Evolutionary conservation across 306 rosid genomes (phyloP), one percentile per base, ranked within the genome.

Genomic region (Coriaria nepalensis): DNA sequence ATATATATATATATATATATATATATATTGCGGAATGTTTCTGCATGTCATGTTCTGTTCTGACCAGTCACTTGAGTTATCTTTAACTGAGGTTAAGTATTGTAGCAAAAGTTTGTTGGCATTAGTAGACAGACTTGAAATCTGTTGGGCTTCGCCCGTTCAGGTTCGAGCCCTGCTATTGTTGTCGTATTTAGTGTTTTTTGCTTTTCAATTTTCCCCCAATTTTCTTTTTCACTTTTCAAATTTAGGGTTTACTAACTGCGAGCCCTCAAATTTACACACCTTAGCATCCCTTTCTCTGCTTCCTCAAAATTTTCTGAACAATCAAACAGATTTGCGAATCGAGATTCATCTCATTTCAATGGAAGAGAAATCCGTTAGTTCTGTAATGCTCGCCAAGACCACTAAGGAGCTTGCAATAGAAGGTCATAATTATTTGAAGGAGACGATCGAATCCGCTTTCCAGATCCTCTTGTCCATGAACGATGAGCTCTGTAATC

Each of bases 401-500:
- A 71, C 78, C 34, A 79, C 92, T 11, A 93, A 81, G 10, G 93
- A 85, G 62, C 72, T 92, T 4, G 94, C 98, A 6, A 61, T 78
- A 53, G 94, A 92, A 52, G 98, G 96, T 2, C 82, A 74, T 62
- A 79, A 67, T 74, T 77, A 82, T 66, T 68, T 92, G 4, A 86
- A 81, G 63, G 93, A 81, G 63, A 88, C 97, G 10, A 88, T 81
- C 0, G 79, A 88, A 57, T 55, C 78, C 20, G 95, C 97, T 59
- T 88, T 72, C 52, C 87, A 79, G 73, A 85, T 92, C 76, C 92
- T 92, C 45, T 75, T 79, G 57, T 85, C 96, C 56, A 85, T 92
- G 98, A 92, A 92, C 62, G 94, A 92, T 61, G 96, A 82, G 64
- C 96, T 92, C 57, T 81, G 96, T 69, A 85, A 85, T 63, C 94